These are phyloP conservation scores for Termitomyces sp. DNA, from an alignment of 768 basidiomycete genomes.

Conservation along the genomic window DNA sequence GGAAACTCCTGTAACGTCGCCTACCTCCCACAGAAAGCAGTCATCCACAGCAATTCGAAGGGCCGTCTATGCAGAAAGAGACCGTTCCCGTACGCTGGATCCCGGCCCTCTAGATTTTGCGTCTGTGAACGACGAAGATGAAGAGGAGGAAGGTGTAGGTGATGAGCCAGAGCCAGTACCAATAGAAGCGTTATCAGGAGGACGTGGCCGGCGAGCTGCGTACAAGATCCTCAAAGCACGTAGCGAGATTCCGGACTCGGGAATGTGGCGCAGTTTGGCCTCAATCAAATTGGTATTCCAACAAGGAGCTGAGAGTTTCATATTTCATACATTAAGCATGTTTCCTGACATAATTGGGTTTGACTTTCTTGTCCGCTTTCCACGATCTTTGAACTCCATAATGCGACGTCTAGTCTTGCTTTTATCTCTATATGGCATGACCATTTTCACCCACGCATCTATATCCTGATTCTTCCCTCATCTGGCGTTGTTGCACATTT, in stretches of 20 bases:
- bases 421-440: conserved; percentile 9
- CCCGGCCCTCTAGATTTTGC: conserved; percentile 66
- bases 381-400: background rate
- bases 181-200: conserved; percentile 26
- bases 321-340: conserved; percentile 12
- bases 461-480: conserved; percentile 1
- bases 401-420: conserved; percentile 6
- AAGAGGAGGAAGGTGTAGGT: conserved; percentile 23
- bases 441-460: background rate
- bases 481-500: background rate
- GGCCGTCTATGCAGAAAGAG: conserved; percentile 64
- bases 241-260: conserved; percentile 59
- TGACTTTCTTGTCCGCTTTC: conserved; percentile 8
- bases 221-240: conserved; percentile 66
- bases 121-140: conserved; percentile 44
- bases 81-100: conserved; percentile 57
- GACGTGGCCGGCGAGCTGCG: conserved; percentile 53
- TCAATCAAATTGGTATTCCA: conserved; percentile 11
- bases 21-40: conserved; percentile 20
- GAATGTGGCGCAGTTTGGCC: conserved; percentile 83
- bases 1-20: conserved; percentile 27
- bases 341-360: conserved; percentile 17
- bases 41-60: conserved; percentile 51
- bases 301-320: background rate
- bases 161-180: conserved; percentile 10